Conservation (phyloP, 2,329 filamentous ascomycete genomes). For the Apiospora kogelbergensis region DNA sequence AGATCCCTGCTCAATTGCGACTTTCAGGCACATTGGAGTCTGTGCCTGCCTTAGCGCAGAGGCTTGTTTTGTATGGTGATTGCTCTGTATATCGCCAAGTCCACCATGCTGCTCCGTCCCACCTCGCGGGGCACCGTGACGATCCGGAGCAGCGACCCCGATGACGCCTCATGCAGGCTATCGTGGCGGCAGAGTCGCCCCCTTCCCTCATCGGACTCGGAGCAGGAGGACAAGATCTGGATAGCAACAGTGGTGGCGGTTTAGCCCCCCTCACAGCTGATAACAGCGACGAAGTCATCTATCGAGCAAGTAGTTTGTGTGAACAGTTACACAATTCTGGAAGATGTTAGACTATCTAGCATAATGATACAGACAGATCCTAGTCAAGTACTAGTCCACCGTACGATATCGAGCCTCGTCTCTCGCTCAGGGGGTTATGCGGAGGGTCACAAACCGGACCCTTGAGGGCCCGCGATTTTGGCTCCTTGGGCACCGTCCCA, state of each 20-base stretch:
- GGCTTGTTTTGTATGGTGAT: background rate
- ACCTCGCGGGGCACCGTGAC: conserved; percentile 29
- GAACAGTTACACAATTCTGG: too few species aligned
- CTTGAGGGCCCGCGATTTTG: background rate
- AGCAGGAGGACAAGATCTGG: conserved; percentile 5
- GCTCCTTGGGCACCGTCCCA: background rate
- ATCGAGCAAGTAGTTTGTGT: too few species aligned
- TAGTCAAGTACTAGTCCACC: too few species aligned
- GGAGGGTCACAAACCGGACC: background rate
- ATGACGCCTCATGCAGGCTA: conserved; percentile 15
- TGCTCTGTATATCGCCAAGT: conserved; percentile 17
- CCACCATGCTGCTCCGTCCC: conserved; percentile 23
- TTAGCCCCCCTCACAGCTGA: conserved; percentile 21
- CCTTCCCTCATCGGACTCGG: conserved; percentile 9
- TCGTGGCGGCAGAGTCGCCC: conserved; percentile 23
- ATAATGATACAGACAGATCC: too few species aligned
- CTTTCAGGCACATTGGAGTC: background rate
- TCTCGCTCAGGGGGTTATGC: background rate
- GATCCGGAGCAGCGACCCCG: conserved; percentile 16
- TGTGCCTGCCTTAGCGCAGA: background rate
- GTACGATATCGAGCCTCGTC: too few species aligned
- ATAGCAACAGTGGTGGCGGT: conserved; percentile 17
- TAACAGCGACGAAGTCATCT: conserved; percentile 18
- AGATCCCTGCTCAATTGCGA: background rate
- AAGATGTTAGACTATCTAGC: too few species aligned